A percentile compares a stretch with the other conserved stretches of the same genome.
phyloP scores from a whole-genome alignment of 345 rosid genomes.

The Salix purpurea region DNA sequence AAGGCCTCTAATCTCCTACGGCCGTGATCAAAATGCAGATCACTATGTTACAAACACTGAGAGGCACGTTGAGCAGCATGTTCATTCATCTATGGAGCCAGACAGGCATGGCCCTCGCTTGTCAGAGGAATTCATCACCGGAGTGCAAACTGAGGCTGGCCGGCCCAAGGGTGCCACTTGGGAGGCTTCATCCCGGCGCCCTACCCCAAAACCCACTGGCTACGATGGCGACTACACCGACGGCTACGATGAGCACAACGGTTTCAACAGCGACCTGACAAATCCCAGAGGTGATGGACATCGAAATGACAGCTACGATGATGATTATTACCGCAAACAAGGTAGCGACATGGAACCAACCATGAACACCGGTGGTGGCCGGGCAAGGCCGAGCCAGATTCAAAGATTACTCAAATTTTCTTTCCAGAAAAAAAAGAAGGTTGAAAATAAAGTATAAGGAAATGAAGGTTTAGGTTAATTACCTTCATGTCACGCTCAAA shows the following conservation, averaged over 20 bases:
- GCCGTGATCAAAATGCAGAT: constrained; percentile 1
- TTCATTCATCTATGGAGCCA: constrained; percentile 8
- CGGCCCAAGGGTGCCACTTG: constrained; percentile 23
- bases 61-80: constrained; percentile 10
- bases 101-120: constrained; percentile 10
- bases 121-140: constrained; percentile 25
- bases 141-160: constrained; percentile 30
- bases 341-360: constrained; percentile 7
- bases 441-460: too few relatives aligned
- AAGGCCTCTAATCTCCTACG: constrained; percentile 24
- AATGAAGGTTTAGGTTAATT: too few relatives aligned
- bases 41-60: constrained; percentile 21
- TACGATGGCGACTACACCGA: neutral
- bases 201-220: constrained; percentile 16
- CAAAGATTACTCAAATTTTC: too few relatives aligned
- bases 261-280: constrained; percentile 10
- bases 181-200: constrained; percentile 21
- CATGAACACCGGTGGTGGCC: constrained; percentile 13
- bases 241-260: constrained; percentile 11
- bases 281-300: constrained; percentile 6
- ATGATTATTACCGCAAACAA: constrained; percentile 12
- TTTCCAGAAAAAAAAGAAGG: too few relatives aligned
- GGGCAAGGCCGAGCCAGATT: constrained; percentile 18
- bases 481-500: too few relatives aligned
- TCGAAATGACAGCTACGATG: constrained; percentile 3